phyloP scores from a whole-genome alignment of 139 green algal genomes.

The Marvania coccoides region DNA sequence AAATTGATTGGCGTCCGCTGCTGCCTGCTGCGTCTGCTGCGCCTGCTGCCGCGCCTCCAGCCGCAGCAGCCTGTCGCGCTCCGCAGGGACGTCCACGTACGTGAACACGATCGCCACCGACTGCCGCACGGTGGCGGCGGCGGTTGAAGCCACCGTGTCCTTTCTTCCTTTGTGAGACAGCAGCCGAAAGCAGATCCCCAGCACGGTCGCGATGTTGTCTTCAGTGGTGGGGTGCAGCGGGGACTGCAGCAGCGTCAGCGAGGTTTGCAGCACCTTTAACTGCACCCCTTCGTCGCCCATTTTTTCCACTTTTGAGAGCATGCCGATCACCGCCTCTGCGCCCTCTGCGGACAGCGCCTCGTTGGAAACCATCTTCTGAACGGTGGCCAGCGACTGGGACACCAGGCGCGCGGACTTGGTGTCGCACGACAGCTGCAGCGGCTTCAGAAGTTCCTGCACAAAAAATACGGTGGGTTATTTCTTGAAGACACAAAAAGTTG shows the following conservation, averaged over 20 bases:
- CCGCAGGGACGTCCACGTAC: conserved; percentile 34
- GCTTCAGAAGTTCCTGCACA: conserved; percentile 68
- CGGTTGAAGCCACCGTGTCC: conserved; percentile 60
- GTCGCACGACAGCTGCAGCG: conserved; percentile 70
- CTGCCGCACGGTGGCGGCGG: conserved; percentile 69
- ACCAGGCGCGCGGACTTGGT: conserved; percentile 60
- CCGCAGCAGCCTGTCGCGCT: conserved; percentile 5
- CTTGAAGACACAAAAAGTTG: neutral
- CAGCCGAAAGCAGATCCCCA: conserved; percentile 54
- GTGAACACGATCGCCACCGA: conserved; percentile 72
- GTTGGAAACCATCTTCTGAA: conserved; percentile 80
- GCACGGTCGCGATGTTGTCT: conserved; percentile 44
- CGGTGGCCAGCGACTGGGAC: conserved; percentile 44
- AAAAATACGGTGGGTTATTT: neutral
- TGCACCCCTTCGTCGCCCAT: conserved; percentile 65
- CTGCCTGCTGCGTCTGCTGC: neutral
- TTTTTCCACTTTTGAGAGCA: conserved; percentile 39
- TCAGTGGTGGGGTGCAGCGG: conserved; percentile 39
- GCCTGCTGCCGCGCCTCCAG: neutral
- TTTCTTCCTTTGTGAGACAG: conserved; percentile 33
- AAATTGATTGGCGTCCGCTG: neutral
- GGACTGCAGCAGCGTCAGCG: conserved; percentile 74
- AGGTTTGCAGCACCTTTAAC: conserved; percentile 78
- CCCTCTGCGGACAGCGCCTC: conserved; percentile 49
- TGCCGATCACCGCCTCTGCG: conserved; percentile 3